phyloP scores from a whole-genome alignment of 108 stramenopile species.

The Pseudonitzschia pungens region DNA sequence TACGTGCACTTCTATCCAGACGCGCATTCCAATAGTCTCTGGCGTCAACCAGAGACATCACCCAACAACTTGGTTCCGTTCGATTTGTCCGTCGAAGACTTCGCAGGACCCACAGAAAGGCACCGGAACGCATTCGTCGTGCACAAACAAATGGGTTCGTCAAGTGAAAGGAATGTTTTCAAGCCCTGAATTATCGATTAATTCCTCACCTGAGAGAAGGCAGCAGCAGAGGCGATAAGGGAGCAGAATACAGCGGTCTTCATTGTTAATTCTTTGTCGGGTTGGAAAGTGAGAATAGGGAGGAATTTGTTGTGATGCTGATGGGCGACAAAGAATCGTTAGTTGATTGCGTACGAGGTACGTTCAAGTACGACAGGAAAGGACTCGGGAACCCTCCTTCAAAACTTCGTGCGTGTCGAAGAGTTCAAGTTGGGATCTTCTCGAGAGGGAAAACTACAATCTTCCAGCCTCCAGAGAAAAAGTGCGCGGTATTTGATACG shows the following conservation, averaged over 20 bases:
- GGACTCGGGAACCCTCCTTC: not conserved
- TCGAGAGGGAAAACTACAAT: constrained; percentile 3
- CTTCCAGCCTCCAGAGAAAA: constrained; percentile 9
- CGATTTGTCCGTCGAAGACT: too few relatives aligned
- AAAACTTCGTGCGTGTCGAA: constrained; percentile 10
- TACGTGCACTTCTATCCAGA: too few relatives aligned
- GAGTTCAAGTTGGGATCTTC: constrained; percentile 12
- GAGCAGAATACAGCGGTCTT: constrained; percentile 52
- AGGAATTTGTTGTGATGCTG: not conserved
- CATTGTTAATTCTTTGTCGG: constrained; percentile 40
- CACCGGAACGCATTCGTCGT: too few relatives aligned
- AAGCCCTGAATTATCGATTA: too few relatives aligned
- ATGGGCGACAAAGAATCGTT: not conserved
- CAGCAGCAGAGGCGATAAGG: constrained; percentile 50
- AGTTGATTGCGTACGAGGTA: not conserved
- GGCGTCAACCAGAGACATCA: too few relatives aligned
- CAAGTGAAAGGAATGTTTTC: too few relatives aligned
- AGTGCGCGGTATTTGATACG: not conserved
- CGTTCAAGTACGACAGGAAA: not conserved
- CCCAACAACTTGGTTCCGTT: too few relatives aligned
- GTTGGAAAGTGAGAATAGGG: not conserved
- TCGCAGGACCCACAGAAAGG: too few relatives aligned
- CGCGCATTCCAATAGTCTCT: too few relatives aligned
- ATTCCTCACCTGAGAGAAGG: constrained; percentile 62
- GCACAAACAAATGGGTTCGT: too few relatives aligned